Evolutionary conservation across 768 basidiomycete genomes (phyloP), one percentile per base, ranked within the genome.

Genomic region (Calocybe indica): DNA sequence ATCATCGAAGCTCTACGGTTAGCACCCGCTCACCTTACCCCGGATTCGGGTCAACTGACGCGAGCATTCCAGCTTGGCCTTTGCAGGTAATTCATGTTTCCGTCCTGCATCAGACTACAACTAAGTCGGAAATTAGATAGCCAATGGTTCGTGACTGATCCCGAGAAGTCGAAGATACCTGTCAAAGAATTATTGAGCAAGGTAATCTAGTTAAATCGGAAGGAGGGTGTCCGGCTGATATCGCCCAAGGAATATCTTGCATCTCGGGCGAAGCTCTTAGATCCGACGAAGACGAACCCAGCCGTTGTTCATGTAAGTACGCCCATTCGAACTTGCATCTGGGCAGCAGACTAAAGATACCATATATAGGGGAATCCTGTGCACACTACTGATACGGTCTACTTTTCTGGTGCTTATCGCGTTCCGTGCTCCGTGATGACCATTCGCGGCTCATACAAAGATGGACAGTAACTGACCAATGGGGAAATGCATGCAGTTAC

Each of bases 81-180:
- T 92, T 58, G 82, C 88, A 37, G 89, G 88, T 88, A 59, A 31
- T 32, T 30, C 30, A 5, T 40, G 56, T 69, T 54, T 38, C 6
- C 33, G 14, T 45, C 39, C 7, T 35, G 14, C 28, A 29, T 28
- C 22, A 40, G 7, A 9, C 7, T 49, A 10, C 2, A 29, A 3
- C 12, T 34, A 37, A 40, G 15, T 45, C 45, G 37, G 14, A 36
- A 29, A 14, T 47, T 62, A 88, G 93, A 96, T 52, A 86, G 82
- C 34, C 81, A 85, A 59, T 88, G 88, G 67, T 97, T 89, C 64
- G 87, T 97, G n/a, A 77, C 91, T 1, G 96, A 98, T 61, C 95
- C 93, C 0, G 84, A 89, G 1, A 72, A 87, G 22, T 74, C 73
- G 36, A 75, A 84, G 47, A 73, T 93, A 7, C 93, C 94, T 0